Evolutionary conservation across 2,329 filamentous ascomycete genomes (phyloP).

Genomic region (Peltaster fructicola): DNA sequence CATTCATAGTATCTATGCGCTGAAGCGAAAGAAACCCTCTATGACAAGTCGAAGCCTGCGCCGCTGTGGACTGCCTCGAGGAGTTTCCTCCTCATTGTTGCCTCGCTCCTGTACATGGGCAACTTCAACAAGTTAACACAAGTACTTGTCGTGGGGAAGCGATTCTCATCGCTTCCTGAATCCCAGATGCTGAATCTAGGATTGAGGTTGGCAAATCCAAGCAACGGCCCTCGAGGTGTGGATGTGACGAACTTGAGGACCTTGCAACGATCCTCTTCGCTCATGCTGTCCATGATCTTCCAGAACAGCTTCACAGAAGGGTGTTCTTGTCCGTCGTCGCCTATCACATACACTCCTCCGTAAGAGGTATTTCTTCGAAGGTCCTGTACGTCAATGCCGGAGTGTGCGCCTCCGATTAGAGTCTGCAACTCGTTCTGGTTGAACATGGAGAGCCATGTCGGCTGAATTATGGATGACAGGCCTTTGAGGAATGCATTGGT

Average conservation of each 20-base stretch:
- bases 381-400: constrained; percentile 74
- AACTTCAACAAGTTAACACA: constrained; percentile 92
- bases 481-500: constrained; percentile 78
- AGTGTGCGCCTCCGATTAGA: constrained; percentile 66
- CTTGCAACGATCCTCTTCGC: constrained; percentile 60
- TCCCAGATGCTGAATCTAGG: constrained; percentile 84
- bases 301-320: constrained; percentile 77
- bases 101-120: constrained; percentile 55
- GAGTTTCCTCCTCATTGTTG: constrained; percentile 56
- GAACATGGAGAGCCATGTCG: constrained; percentile 94
- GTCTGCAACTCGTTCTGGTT: constrained; percentile 91
- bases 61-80: constrained; percentile 79
- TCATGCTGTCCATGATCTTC: constrained; percentile 64
- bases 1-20: too few relatives aligned
- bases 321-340: constrained; percentile 77
- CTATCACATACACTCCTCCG: constrained; percentile 72
- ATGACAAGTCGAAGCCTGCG: constrained; percentile 82
- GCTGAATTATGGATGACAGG: constrained; percentile 72
- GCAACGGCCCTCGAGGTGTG: constrained; percentile 71
- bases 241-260: constrained; percentile 93
- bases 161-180: constrained; percentile 53
- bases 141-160: constrained; percentile 83
- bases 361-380: constrained; percentile 71
- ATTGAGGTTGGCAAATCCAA: constrained; percentile 74
- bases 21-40: too few relatives aligned